Evolutionary conservation across 2,329 filamentous ascomycete species (phyloP).

Genomic region (Helotiales sp.): DNA sequence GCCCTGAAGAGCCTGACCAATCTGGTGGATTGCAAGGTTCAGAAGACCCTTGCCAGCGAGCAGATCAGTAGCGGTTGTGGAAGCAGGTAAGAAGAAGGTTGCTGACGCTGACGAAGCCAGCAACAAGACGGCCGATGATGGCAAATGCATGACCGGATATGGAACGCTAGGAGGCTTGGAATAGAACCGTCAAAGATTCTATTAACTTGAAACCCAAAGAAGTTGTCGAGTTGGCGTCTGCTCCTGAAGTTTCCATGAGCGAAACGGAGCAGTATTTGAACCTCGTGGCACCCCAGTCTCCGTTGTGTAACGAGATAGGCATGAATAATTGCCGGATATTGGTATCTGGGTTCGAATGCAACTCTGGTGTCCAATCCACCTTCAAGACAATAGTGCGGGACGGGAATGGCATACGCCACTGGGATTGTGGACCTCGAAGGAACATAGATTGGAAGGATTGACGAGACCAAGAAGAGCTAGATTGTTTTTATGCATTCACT

Average conservation of each 20-base stretch:
- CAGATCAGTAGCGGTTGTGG: constrained; percentile 39
- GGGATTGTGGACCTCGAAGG: background rate
- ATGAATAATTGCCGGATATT: constrained; percentile 13
- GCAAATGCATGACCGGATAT: constrained; percentile 26
- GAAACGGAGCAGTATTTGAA: constrained; percentile 29
- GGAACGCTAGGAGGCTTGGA: background rate
- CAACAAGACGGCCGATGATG: constrained; percentile 27
- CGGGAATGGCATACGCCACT: constrained; percentile 1
- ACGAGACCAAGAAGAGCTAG: constrained; percentile 1
- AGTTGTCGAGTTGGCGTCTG: background rate
- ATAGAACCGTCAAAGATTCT: constrained; percentile 6
- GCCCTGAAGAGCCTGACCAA: constrained; percentile 20
- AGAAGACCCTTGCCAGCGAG: constrained; percentile 43
- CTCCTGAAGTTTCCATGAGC: constrained; percentile 15
- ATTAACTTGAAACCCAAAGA: constrained; percentile 23
- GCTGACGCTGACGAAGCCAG: constrained; percentile 26
- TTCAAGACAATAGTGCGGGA: constrained; percentile 20
- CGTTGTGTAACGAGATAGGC: background rate
- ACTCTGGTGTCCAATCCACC: constrained; percentile 8
- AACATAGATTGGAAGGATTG: background rate
- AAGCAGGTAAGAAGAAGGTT: constrained; percentile 30
- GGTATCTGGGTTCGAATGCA: background rate
- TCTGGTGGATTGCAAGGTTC: constrained; percentile 43
- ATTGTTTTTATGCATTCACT: background rate
- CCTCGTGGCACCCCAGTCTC: constrained; percentile 8